Conservation (phyloP, 2,329 filamentous ascomycete species). For the Hypoxylon sp. region DNA sequence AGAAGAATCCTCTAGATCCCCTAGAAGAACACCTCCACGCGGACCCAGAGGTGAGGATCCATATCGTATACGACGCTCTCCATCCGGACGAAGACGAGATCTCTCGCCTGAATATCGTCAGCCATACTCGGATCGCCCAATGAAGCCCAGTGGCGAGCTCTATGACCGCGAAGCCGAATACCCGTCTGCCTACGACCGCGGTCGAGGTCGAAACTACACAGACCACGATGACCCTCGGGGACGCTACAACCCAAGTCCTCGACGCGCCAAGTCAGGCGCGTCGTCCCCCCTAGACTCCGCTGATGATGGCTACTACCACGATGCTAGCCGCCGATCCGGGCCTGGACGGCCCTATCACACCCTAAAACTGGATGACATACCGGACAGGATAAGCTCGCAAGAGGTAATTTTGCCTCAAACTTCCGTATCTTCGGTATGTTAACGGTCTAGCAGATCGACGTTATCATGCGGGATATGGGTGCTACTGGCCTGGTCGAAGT, state of each 20-base stretch:
- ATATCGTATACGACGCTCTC: slow-evolving; percentile 40
- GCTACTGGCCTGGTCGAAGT: slow-evolving; percentile 50
- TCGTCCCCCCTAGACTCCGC: slow-evolving; percentile 48
- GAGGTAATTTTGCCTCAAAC: slow-evolving; percentile 41
- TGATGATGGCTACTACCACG: slow-evolving; percentile 47
- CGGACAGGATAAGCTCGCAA: slow-evolving; percentile 48
- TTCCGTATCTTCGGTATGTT: neutral
- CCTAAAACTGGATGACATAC: slow-evolving; percentile 52
- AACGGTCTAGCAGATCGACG: slow-evolving; percentile 46
- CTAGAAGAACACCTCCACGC: slow-evolving; percentile 48
- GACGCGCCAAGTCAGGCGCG: slow-evolving; percentile 43
- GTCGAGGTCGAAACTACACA: slow-evolving; percentile 41
- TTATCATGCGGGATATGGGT: slow-evolving; percentile 49
- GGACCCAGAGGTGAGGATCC: slow-evolving; percentile 49
- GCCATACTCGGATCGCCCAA: slow-evolving; percentile 26
- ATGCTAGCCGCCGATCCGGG: slow-evolving; percentile 45
- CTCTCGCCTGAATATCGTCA: slow-evolving; percentile 34
- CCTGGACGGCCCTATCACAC: slow-evolving; percentile 52
- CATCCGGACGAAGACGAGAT: slow-evolving; percentile 41
- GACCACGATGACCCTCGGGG: slow-evolving; percentile 44
- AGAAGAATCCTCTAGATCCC: slow-evolving; percentile 53
- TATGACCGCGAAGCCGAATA: slow-evolving; percentile 42
- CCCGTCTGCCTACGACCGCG: slow-evolving; percentile 32
- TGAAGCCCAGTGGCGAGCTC: slow-evolving; percentile 15
- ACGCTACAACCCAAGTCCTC: slow-evolving; percentile 43